Base-by-base conservation (phyloP, 2,329 filamentous ascomycete species). In the Cadophora luteo-olivacea region DNA sequence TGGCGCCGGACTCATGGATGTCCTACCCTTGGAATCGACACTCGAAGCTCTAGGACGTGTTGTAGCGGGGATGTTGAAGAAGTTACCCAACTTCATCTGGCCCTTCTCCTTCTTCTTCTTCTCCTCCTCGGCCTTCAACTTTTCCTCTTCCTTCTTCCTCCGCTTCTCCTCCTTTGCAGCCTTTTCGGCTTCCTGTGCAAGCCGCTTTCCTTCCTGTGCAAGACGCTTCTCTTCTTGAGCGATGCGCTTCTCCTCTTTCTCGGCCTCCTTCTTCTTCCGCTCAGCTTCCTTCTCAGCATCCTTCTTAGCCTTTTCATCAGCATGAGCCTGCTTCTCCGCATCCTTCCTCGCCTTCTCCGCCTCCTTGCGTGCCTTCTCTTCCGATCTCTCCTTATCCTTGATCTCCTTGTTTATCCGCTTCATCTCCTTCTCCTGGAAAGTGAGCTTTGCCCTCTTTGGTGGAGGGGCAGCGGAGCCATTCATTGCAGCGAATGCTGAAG, bases 91-190 rank as follows among this genome's bases (percentile, higher is more conserved):
- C 49, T 77, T 79, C 72, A 81, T 82, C 68, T 84, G 82, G 63
- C 81, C 81, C 52, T 82, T 80, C 61, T 82, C 83, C 68, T 84
- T 82, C 65, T 80, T 79, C 69, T 80, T 81, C 69, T 84, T 82
- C 60, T 82, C 80, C 68, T 85, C 81, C 63, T 78, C 84, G 1
- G 72, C 76, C 71, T 85, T 83, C 65, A 83, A 81, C 69, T 78
- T 77, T 67, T 79, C 77, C 7, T 78, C 77, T 72, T 80, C 78
- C 72, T 77, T 76, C 25, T 72, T 76, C 33, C 77, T 74, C 61
- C 77, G 74, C 9, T 70, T 72, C 68, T 72, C 72, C 36, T 79
- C 75, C 70, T 85, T 85, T 4, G 61, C 61, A 25, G 68, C 63
- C 62, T 73, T 73, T 22, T 72, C 69, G 0, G 49, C 65, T 65